Base-by-base conservation (phyloP, 2,329 filamentous ascomycete species). In the Fusarium xyrophilum region DNA sequence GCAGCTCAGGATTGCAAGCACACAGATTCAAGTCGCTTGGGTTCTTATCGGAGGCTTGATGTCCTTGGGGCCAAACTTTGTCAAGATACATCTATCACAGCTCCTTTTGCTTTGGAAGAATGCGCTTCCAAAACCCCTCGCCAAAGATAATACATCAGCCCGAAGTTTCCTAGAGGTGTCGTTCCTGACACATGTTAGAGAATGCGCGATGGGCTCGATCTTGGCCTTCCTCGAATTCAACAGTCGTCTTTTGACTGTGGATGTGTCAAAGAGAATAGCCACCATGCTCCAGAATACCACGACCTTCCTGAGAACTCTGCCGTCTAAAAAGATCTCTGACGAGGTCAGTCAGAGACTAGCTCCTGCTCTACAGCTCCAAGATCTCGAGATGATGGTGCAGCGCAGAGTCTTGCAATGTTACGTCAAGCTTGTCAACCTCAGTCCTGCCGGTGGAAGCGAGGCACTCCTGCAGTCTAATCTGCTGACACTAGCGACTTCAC, bases 11-110 rank as follows among this genome's bases (percentile, higher is more conserved):
- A 89, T 96, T 36, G 97, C 96, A 10, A 93, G 93, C 73, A 97
- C 93, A 3, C 96, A 99, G 76, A 93, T 99, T 27, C 96, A 99
- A 76, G 94, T 99, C 5, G 96, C 96, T 8, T 99, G 96, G 95
- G 96, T 97, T 48, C 83, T 99, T 60, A 97, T 99, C 47, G 96
- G 96, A 38, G 96, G 96, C 1, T 82, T 99, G 56, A 98, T 98
- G 95, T 93, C 94, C 1, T 85, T 99, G 2, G 96, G 96, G 0
- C 95, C 96, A 7, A 98, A 97, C 78, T 99, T 99, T 78, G 95
- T 98, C 79, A 99, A 99, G 80, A 98, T 98, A 27, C 96, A 99
- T 79, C 85, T 99, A 11, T 95, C 94, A 5, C 96, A 99, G 76
- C 84, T 99, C 25, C 88, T 99, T 58, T 82, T 99, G 12, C 83